A percentile compares a stretch with the other conserved stretches of the same genome.
Conservation (phyloP, 164 flowering plant genomes). For the Nelumbo lutea region DNA sequence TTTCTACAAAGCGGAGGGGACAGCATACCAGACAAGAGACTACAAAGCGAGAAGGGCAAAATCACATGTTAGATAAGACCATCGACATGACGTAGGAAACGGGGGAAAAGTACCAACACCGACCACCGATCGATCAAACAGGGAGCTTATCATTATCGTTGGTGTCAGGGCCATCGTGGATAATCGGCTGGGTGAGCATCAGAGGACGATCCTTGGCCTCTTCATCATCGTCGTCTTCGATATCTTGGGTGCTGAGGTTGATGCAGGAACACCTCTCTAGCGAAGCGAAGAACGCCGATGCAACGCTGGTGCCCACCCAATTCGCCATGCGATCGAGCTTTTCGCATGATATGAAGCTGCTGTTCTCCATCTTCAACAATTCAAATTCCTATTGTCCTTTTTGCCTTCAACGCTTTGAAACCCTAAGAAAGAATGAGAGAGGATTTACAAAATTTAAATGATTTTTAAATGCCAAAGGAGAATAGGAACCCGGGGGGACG, state of each 20-base stretch:
- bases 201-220: conserved; percentile 51
- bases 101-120: not conserved
- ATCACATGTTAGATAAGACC: not conserved
- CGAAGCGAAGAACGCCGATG: conserved; percentile 62
- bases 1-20: not conserved
- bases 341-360: conserved; percentile 20
- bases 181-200: conserved; percentile 26
- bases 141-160: conserved; percentile 17
- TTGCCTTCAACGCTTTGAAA: not conserved
- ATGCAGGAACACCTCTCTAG: conserved; percentile 64
- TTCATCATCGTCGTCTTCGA: conserved; percentile 42
- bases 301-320: conserved; percentile 57
- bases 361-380: conserved; percentile 22
- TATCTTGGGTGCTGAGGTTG: conserved; percentile 47
- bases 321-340: conserved; percentile 38
- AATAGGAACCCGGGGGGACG: no score
- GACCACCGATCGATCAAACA: conserved; percentile 12
- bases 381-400: not conserved
- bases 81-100: not conserved
- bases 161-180: conserved; percentile 11
- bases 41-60: not conserved
- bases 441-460: no score
- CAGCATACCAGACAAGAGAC: not conserved
- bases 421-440: conserved; percentile 3
- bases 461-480: no score